Evolutionary conservation across 2,329 filamentous ascomycete genomes (phyloP).

Genomic region (Fulvia fulva): DNA sequence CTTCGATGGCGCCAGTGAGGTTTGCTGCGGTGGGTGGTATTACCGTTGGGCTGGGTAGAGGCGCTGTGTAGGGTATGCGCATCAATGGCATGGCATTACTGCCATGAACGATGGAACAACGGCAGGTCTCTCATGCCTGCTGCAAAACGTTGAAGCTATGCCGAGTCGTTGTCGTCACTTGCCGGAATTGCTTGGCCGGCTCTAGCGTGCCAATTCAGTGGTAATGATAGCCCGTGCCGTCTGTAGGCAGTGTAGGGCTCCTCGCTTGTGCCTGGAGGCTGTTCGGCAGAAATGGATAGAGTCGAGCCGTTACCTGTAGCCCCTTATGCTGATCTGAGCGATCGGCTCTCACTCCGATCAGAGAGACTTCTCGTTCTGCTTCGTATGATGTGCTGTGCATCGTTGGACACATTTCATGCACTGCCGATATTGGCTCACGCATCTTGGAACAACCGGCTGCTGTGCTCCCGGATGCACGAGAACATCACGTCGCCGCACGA

Average conservation of each 20-base stretch:
- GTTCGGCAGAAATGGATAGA: background rate
- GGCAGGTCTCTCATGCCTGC: background rate
- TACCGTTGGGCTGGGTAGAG: slow-evolving; percentile 70
- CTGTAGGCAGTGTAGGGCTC: background rate
- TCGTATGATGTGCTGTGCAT: background rate
- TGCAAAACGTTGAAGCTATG: background rate
- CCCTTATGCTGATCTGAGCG: background rate
- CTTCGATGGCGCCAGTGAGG: slow-evolving; percentile 67
- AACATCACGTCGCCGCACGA: background rate
- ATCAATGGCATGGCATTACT: slow-evolving; percentile 48
- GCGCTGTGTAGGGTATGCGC: slow-evolving; percentile 86
- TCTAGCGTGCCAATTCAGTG: background rate
- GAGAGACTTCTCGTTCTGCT: background rate
- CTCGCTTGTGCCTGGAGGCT: slow-evolving; percentile 2
- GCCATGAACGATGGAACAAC: background rate
- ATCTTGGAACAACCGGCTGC: background rate
- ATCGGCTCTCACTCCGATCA: background rate
- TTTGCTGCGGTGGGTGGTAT: slow-evolving; percentile 69
- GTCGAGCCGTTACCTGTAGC: background rate
- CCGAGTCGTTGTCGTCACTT: background rate
- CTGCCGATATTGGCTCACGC: background rate
- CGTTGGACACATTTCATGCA: background rate
- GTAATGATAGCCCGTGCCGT: background rate
- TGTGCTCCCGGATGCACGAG: background rate
- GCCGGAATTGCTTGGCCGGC: background rate